phyloP scores from a whole-genome alignment of 257 asterid species.

The Solanum appendiculatum region DNA sequence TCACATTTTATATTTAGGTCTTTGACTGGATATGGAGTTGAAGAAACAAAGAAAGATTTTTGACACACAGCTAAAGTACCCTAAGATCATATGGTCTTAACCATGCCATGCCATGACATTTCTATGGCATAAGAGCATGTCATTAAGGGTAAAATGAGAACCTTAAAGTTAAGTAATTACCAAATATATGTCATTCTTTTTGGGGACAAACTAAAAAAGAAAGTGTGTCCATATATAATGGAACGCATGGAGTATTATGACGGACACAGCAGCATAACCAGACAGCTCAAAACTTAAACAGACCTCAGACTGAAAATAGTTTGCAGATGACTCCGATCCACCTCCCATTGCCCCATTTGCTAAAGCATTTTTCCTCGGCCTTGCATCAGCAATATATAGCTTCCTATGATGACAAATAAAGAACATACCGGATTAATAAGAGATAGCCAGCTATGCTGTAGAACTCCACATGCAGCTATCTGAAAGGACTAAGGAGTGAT shows the following conservation, averaged over 20 bases:
- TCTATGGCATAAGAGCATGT: not conserved
- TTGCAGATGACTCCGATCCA: slow-evolving; percentile 98
- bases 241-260: not conserved
- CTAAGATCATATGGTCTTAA: not conserved
- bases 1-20: not conserved
- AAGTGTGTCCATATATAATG: not conserved
- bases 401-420: slow-evolving; percentile 43
- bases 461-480: not conserved
- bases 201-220: not conserved
- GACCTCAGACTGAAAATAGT: slow-evolving; percentile 94
- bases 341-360: slow-evolving; percentile 99
- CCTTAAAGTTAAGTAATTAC: not conserved
- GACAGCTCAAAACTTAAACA: slow-evolving; percentile 18
- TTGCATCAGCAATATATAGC: slow-evolving; percentile 95
- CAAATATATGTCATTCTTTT: not conserved
- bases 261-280: not conserved
- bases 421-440: not conserved
- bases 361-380: slow-evolving; percentile 97
- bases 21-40: not conserved
- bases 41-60: not conserved
- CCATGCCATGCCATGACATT: not conserved
- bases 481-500: not conserved
- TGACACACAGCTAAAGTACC: not conserved
- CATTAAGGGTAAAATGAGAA: not conserved
- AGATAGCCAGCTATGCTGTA: not conserved